Evolutionary conservation across 2,329 filamentous ascomycete species (phyloP).

Genomic region (Aspergillus hortae): DNA sequence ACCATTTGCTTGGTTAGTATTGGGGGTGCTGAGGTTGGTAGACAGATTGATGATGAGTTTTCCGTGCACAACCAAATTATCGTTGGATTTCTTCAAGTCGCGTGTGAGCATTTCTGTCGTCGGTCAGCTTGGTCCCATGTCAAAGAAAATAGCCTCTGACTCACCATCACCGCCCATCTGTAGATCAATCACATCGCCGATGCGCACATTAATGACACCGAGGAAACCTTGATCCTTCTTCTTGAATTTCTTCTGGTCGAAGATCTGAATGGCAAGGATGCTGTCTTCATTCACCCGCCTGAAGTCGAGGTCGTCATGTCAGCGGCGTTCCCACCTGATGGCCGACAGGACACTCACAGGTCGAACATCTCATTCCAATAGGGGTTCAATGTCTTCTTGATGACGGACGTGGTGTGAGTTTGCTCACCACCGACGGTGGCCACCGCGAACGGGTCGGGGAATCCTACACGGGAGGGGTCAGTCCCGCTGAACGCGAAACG

Average conservation of each 20-base stretch:
- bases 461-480: slow-evolving; percentile 57
- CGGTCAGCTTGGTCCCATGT: slow-evolving; percentile 4
- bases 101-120: slow-evolving; percentile 86
- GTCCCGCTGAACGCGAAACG: slow-evolving; percentile 2
- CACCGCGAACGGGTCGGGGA: slow-evolving; percentile 96
- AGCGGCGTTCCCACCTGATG: background rate
- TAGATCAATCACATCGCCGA: slow-evolving; percentile 91
- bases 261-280: slow-evolving; percentile 96
- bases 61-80: slow-evolving; percentile 95
- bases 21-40: slow-evolving; percentile 75
- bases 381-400: slow-evolving; percentile 96
- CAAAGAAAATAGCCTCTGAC: background rate
- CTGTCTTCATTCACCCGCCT: slow-evolving; percentile 92
- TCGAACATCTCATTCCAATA: slow-evolving; percentile 99
- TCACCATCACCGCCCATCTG: slow-evolving; percentile 86
- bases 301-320: slow-evolving; percentile 16
- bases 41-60: slow-evolving; percentile 97
- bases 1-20: slow-evolving; percentile 51
- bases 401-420: slow-evolving; percentile 95
- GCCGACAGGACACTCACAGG: slow-evolving; percentile 61
- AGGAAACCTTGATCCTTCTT: slow-evolving; percentile 99
- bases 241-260: slow-evolving; percentile 99
- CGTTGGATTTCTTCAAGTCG: slow-evolving; percentile 95
- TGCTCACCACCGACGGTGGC: slow-evolving; percentile 97
- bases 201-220: slow-evolving; percentile 93